Conservation (phyloP, 768 basidiomycete genomes). For the Sistotremastrum suecicum region DNA sequence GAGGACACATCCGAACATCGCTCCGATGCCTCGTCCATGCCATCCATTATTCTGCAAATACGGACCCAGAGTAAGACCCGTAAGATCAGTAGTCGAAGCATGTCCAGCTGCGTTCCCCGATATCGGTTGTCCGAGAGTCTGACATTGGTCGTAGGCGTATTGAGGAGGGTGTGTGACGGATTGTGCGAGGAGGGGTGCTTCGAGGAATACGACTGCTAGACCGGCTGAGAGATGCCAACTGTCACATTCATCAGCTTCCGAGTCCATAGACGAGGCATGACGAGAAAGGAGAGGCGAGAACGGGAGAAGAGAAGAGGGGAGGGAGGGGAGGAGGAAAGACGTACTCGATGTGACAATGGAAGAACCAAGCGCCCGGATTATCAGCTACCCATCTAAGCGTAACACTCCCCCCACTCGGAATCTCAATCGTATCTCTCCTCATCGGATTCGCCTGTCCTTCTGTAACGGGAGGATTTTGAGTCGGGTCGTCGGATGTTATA, state of each 20-base stretch:
- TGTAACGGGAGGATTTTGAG: constrained; percentile 64
- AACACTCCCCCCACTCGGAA: constrained; percentile 52
- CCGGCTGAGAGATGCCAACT: constrained; percentile 82
- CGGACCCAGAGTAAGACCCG: constrained; percentile 52
- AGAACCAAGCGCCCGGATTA: constrained; percentile 86
- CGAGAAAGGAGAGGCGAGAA: background rate
- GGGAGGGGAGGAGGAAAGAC: constrained; percentile 13
- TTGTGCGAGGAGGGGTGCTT: constrained; percentile 65
- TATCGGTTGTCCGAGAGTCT: constrained; percentile 35
- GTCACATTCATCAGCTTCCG: no score
- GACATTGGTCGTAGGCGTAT: constrained; percentile 58
- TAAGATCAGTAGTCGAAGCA: constrained; percentile 51
- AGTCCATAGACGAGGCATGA: background rate
- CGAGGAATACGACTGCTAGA: constrained; percentile 73
- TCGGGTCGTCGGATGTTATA: constrained; percentile 58
- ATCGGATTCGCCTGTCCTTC: constrained; percentile 80
- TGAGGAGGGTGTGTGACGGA: constrained; percentile 34
- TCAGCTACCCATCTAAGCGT: constrained; percentile 74
- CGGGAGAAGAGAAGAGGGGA: background rate
- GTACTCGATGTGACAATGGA: constrained; percentile 40
- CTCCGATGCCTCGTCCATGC: constrained; percentile 58
- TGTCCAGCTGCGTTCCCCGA: constrained; percentile 85
- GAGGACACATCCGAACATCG: constrained; percentile 72
- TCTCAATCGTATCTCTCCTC: constrained; percentile 78
- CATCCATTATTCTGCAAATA: constrained; percentile 62